Conservation (phyloP, 2,329 filamentous ascomycete genomes). For the Nemania sp. region DNA sequence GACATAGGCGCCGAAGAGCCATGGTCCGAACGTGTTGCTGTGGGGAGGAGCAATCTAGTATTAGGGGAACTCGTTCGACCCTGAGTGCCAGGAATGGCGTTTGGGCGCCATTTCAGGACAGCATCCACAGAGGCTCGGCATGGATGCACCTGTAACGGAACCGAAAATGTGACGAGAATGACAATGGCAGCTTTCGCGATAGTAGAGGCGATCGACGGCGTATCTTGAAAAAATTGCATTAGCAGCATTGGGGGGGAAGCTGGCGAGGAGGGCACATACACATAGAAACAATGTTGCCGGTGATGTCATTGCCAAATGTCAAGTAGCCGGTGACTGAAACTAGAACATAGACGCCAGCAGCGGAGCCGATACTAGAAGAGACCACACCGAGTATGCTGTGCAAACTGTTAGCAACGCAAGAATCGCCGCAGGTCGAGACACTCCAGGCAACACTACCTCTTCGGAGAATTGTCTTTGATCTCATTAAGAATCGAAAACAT, state of each 20-base stretch:
- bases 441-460: slow-evolving; percentile 40
- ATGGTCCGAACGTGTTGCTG: slow-evolving; percentile 52
- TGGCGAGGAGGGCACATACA: slow-evolving; percentile 58
- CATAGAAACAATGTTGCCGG: slow-evolving; percentile 93
- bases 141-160: slow-evolving; percentile 93
- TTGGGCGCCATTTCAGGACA: slow-evolving; percentile 88
- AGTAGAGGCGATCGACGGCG: slow-evolving; percentile 78
- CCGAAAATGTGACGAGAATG: slow-evolving; percentile 92
- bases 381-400: slow-evolving; percentile 78
- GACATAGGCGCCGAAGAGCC: slow-evolving; percentile 69
- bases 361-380: slow-evolving; percentile 80
- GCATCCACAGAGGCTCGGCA: slow-evolving; percentile 95
- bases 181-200: slow-evolving; percentile 96
- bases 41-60: slow-evolving; percentile 50
- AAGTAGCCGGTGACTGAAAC: slow-evolving; percentile 95
- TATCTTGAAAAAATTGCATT: slow-evolving; percentile 49
- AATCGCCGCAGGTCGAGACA: not conserved
- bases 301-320: slow-evolving; percentile 87
- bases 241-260: not conserved
- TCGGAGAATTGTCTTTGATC: slow-evolving; percentile 80
- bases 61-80: slow-evolving; percentile 48
- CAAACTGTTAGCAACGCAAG: slow-evolving; percentile 22
- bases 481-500: slow-evolving; percentile 99
- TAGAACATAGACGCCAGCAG: slow-evolving; percentile 84
- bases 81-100: slow-evolving; percentile 46